Base-by-base conservation (phyloP, 176 grass and related monocot genomes). In the Pontederia paniculata region DNA sequence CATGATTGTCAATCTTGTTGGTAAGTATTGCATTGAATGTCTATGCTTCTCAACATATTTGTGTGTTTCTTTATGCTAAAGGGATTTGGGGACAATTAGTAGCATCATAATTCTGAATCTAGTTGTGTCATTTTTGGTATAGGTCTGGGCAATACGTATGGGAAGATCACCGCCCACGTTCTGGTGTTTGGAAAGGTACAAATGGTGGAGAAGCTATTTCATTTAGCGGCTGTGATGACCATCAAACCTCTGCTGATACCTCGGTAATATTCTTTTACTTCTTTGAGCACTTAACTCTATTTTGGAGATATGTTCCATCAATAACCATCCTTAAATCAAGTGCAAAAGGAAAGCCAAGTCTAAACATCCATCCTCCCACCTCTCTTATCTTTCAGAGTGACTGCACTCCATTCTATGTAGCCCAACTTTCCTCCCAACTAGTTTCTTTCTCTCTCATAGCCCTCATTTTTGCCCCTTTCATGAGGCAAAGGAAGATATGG, bases 231-330 rank as follows among this genome's bases (percentile, higher is more conserved):
- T 98, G 93, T 72, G 93, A 91, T 55, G 93, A 98, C 69, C 0
- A 98, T 71, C 83, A 98, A 75, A 98, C 83, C 60, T 98, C 93
- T 70, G 87, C 93, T 59, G 93, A 98, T 80, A 98, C 93, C 57
- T 80, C 93, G 21, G 86, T 97, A 84, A 64, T 69, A 31, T 58
- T 86, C 44, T 75, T 44, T 31, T 31, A 37, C 74, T 65, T 67
- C 63, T 12, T 73, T 66, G n/a, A 50, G 48, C 65, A 18, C 25
- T n/a, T 60, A 48, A 10, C 20, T 13, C 25, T 10, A 37, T 37
- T 10, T 15, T 9, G 59, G 45, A 18, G 42, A 6, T 62, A 19
- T 21, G 6, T 14, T 22, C 12, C 19, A 10, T 55, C 19, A 55
- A 55, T 31, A 31, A 5, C 25, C 25, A 31, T 31, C 5, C 25